Conservation (phyloP, 2,329 filamentous ascomycete species). For the Cladorrhinum sp. region DNA sequence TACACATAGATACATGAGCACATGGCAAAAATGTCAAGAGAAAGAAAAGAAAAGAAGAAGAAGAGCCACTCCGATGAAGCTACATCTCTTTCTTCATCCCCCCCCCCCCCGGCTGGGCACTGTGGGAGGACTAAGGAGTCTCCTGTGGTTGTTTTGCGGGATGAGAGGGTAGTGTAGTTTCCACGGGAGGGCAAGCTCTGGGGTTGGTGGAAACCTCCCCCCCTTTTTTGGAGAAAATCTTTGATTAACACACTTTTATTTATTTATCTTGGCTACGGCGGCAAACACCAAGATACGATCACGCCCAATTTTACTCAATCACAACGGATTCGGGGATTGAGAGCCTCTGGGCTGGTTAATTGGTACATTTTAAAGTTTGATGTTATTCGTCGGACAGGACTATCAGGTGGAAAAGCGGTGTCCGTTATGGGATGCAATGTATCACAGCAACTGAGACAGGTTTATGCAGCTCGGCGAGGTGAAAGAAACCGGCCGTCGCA, state of each 20-base stretch:
- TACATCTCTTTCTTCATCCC: neutral
- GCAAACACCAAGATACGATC: neutral
- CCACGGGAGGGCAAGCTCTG: slow-evolving; percentile 10
- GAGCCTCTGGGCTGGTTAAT: too few relatives aligned
- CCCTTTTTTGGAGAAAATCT: neutral
- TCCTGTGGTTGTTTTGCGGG: neutral
- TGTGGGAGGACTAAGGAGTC: slow-evolving; percentile 2
- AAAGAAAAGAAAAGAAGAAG: too few relatives aligned
- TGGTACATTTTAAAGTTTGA: too few relatives aligned
- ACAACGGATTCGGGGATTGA: too few relatives aligned
- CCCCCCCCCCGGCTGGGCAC: neutral
- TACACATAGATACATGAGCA: too few relatives aligned
- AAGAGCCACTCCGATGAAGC: neutral
- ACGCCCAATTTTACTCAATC: too few relatives aligned
- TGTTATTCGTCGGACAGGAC: too few relatives aligned
- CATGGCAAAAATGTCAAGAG: too few relatives aligned
- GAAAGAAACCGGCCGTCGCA: neutral
- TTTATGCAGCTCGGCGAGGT: neutral
- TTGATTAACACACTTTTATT: neutral
- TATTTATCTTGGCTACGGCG: slow-evolving; percentile 10
- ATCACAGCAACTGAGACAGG: neutral
- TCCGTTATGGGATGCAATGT: neutral
- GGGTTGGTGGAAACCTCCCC: neutral
- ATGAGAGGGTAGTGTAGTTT: neutral
- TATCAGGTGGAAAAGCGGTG: neutral